These are phyloP conservation scores for Clavaria fumosa DNA, from an alignment of 768 basidiomycete genomes.

Conservation along the genomic window DNA sequence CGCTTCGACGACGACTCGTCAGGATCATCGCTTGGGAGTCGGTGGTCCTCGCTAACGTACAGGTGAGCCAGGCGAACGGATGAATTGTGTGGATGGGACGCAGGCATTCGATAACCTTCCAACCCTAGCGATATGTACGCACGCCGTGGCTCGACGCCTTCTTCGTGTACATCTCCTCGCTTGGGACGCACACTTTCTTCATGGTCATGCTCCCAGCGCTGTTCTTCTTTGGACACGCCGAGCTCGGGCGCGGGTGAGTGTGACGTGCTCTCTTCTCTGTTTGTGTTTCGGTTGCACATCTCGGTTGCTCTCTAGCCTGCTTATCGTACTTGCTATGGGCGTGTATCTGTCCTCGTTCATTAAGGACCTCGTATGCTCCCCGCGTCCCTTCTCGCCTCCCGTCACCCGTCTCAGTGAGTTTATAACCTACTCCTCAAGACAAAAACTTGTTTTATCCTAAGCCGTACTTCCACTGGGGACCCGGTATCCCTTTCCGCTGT, in stretches of 20 bases:
- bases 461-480: no score
- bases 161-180: conserved; percentile 68
- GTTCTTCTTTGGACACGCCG: conserved; percentile 75
- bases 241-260: conserved; percentile 60
- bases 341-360: conserved; percentile 79
- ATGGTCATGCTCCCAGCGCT: conserved; percentile 75
- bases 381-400: conserved; percentile 82
- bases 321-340: conserved; percentile 58
- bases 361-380: conserved; percentile 84
- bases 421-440: background rate
- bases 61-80: conserved; percentile 28
- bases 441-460: background rate
- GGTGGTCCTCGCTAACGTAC: conserved; percentile 43
- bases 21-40: conserved; percentile 43
- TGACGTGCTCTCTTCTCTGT: background rate
- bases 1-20: conserved; percentile 38
- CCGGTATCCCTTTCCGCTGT: no score
- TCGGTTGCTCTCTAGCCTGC: conserved; percentile 27
- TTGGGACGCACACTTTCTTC: conserved; percentile 87
- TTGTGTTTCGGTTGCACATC: background rate
- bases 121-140: conserved; percentile 34
- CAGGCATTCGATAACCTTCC: conserved; percentile 1
- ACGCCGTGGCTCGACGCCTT: conserved; percentile 60
- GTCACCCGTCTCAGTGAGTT: conserved; percentile 73
- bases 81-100: no score